A percentile compares a stretch with the other conserved stretches of the same genome.
phyloP scores from a whole-genome alignment of 768 basidiomycete species.

The Bullera alba region DNA sequence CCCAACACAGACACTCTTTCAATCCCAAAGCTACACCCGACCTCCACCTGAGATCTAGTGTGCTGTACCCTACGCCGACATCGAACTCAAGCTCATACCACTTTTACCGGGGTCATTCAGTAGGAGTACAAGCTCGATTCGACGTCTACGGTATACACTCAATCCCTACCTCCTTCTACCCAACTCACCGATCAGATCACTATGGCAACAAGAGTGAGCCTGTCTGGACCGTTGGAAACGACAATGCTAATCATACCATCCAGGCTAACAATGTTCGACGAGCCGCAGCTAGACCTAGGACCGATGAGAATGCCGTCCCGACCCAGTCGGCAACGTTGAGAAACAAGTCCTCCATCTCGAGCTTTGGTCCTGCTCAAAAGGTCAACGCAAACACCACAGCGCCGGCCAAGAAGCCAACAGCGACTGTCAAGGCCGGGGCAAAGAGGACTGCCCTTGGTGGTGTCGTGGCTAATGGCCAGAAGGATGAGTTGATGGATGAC shows the following conservation, averaged over 20 bases:
- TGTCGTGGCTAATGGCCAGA: slow-evolving; percentile 62
- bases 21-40: no score
- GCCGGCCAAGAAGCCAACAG: slow-evolving; percentile 47
- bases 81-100: no score
- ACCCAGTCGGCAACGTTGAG: slow-evolving; percentile 17
- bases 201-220: no score
- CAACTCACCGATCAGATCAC: no score
- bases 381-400: slow-evolving; percentile 6
- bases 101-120: no score
- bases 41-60: no score
- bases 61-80: no score
- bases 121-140: no score
- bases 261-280: slow-evolving; percentile 15
- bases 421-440: slow-evolving; percentile 55
- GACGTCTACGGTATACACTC: no score
- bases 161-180: no score
- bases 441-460: slow-evolving; percentile 72
- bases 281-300: slow-evolving; percentile 23
- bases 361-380: slow-evolving; percentile 31
- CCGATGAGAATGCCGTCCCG: slow-evolving; percentile 42
- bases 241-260: background rate
- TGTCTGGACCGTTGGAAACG: no score
- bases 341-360: slow-evolving; percentile 33
- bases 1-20: no score
- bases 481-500: slow-evolving; percentile 45